A percentile compares a stretch with the other conserved stretches of the same genome.
phyloP scores from a whole-genome alignment of 106 monocot genomes.

The Dioscorea alata region DNA sequence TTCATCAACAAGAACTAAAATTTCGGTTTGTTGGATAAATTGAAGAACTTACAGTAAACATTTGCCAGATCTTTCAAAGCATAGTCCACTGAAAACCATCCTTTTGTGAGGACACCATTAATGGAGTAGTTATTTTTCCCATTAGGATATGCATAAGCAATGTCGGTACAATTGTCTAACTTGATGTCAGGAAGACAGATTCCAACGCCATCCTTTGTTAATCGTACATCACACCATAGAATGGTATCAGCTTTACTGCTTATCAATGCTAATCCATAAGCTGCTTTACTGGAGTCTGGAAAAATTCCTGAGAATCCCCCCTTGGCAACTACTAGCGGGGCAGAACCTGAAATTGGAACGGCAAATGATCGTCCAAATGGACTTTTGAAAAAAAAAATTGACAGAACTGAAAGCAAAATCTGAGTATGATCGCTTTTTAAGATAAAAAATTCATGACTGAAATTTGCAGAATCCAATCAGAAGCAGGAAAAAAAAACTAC shows the following conservation, averaged over 20 bases:
- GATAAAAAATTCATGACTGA: neutral
- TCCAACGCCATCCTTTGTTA: constrained; percentile 47
- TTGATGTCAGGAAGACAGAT: constrained; percentile 39
- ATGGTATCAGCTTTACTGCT: constrained; percentile 5
- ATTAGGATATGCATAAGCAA: neutral
- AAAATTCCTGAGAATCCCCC: constrained; percentile 64
- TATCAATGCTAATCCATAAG: constrained; percentile 9
- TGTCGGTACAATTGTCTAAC: constrained; percentile 35
- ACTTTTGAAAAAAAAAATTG: neutral
- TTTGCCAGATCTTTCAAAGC: neutral
- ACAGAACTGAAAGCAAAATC: neutral
- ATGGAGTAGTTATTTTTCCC: constrained; percentile 13
- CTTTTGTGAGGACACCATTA: constrained; percentile 21
- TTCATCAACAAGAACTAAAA: neutral
- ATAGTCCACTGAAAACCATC: constrained; percentile 46
- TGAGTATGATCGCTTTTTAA: neutral
- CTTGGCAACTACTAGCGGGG: constrained; percentile 36
- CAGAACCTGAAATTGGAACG: constrained; percentile 29
- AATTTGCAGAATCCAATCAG: neutral
- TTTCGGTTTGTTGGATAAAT: neutral
- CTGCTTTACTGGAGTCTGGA: constrained; percentile 35
- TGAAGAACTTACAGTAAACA: neutral
- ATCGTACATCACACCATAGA: constrained; percentile 48
- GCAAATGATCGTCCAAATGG: neutral
- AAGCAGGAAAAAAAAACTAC: neutral